Base-by-base conservation (phyloP, 768 basidiomycete species). In the Aureoboletus auriporus region DNA sequence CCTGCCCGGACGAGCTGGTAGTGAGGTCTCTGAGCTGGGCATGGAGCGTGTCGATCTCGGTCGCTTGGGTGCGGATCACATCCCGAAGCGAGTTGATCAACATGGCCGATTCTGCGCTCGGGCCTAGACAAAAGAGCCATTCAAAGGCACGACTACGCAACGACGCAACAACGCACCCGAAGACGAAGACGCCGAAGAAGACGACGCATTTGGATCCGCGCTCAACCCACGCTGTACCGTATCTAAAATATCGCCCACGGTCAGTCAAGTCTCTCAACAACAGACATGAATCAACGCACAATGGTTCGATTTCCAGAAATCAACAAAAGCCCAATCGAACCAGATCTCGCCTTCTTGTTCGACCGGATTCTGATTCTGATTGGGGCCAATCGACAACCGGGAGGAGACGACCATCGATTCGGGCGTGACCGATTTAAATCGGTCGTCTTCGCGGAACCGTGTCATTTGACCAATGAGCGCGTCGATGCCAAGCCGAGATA, bases 251-350 rank as follows among this genome's bases (percentile, higher is more conserved):
- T 17, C 9, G 12, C 33, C 31, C 31, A 5, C 20, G 20, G 20
- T 23, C 20, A 23, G 4, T 23, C 20, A 4, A 23, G 20, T 23
- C 20, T 2, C 20, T 23, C 20, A 23, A 4, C 20, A 23, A 23
- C 20, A 2, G 20, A 23, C 20, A 23, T 4, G 4, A 23, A 33
- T 14, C 33, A 33, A 33, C 33, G 29, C 58, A 95, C 95, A 91
- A 62, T 93, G 96, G 62, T 95, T 94, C 39, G 91, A 93, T 71
- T 98, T 98, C 88, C 92, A 94, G 66, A 97, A 99, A 67, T 99
- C 96, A 6, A 96, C 83, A 68, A 98, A 98, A 0, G 86, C 80
- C 92, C 94, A 98, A 66, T 98, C 94, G 62, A 98, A 89, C 96
- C 96, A 98, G 34, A 96, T 76, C 68, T 93, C 92, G 26, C 82